A percentile compares a stretch with the other conserved stretches of the same genome.
These are phyloP conservation scores for Escovopsis sp. DNA, from an alignment of 2,329 filamentous ascomycete species.

Conservation along the genomic window DNA sequence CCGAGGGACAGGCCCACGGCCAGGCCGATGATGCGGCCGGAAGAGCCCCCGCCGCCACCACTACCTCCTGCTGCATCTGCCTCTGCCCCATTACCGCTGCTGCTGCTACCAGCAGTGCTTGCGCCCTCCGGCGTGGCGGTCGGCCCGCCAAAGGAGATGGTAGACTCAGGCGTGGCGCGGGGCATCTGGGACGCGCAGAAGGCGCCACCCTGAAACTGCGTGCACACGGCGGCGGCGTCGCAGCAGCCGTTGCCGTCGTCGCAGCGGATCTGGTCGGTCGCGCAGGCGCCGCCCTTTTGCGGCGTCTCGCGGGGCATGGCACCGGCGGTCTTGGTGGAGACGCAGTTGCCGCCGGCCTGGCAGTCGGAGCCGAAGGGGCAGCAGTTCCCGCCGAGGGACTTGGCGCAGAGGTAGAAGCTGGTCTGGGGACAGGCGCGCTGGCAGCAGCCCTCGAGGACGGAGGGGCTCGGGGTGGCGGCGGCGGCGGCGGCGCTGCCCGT, in stretches of 20 bases:
- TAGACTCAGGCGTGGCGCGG: conserved; percentile 12
- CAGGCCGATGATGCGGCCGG: conserved; percentile 27
- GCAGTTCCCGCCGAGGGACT: conserved; percentile 30
- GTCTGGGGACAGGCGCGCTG: conserved; percentile 23
- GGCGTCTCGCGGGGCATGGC: conserved; percentile 16
- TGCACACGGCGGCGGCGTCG: conserved; percentile 27
- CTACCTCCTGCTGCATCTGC: no score
- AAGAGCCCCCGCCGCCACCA: not conserved
- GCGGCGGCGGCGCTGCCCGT: conserved; percentile 1
- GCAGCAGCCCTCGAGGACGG: conserved; percentile 21
- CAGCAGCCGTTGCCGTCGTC: conserved; percentile 35
- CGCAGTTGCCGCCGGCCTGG: conserved; percentile 18
- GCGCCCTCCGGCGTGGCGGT: not conserved
- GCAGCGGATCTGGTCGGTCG: conserved; percentile 29
- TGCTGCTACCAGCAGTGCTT: not conserved
- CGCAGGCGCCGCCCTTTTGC: conserved; percentile 25
- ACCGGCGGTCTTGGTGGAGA: conserved; percentile 15
- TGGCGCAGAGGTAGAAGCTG: conserved; percentile 29
- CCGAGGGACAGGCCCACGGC: conserved; percentile 34
- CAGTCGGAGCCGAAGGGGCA: conserved; percentile 32
- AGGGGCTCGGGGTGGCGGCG: conserved; percentile 11
- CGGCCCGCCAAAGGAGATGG: conserved; percentile 7
- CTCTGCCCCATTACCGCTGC: no score
- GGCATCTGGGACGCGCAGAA: conserved; percentile 24
- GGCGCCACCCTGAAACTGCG: conserved; percentile 18